Evolutionary conservation across 2,329 filamentous ascomycete species (phyloP).

Genomic region (Amauroascus niger): DNA sequence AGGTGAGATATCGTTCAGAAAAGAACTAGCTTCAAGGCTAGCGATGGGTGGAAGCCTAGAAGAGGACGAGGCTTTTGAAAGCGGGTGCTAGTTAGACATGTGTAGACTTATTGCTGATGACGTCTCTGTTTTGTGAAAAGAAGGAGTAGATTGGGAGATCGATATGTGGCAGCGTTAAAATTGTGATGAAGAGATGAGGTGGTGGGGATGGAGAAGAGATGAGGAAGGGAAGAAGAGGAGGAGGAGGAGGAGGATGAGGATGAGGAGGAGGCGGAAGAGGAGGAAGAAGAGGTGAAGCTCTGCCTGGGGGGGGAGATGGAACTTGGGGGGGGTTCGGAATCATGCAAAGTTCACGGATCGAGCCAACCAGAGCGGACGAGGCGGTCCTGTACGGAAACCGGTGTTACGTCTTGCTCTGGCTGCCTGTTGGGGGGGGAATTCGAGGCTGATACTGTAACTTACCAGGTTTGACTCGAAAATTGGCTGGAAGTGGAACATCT

Average conservation of each 20-base stretch:
- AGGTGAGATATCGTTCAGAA: conserved; percentile 12
- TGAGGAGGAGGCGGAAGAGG: conserved; percentile 13
- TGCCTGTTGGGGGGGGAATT: conserved; percentile 2
- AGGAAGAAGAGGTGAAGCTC: conserved; percentile 17
- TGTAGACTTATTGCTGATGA: background rate
- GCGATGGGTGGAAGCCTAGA: conserved; percentile 10
- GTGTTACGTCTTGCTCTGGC: conserved; percentile 2
- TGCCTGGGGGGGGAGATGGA: conserved; percentile 14
- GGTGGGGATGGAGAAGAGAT: conserved; percentile 12
- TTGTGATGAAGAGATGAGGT: conserved; percentile 4
- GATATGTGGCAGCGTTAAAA: too few relatives aligned
- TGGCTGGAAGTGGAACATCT: background rate
- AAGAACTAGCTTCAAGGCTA: background rate
- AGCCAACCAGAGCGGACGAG: background rate
- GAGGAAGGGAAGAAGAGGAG: conserved; percentile 10
- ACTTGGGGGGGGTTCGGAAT: conserved; percentile 2
- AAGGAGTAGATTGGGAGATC: too few relatives aligned
- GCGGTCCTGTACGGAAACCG: conserved; percentile 1
- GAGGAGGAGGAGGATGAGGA: conserved; percentile 6
- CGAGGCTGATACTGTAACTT: conserved; percentile 7
- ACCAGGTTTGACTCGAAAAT: too few relatives aligned
- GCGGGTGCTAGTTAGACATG: background rate
- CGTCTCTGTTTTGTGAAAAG: background rate
- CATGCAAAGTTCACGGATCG: background rate
- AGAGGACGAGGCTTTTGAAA: background rate